Base-by-base conservation (phyloP, 805 yeast species). In the Helenozyma rhizophorensis region DNA sequence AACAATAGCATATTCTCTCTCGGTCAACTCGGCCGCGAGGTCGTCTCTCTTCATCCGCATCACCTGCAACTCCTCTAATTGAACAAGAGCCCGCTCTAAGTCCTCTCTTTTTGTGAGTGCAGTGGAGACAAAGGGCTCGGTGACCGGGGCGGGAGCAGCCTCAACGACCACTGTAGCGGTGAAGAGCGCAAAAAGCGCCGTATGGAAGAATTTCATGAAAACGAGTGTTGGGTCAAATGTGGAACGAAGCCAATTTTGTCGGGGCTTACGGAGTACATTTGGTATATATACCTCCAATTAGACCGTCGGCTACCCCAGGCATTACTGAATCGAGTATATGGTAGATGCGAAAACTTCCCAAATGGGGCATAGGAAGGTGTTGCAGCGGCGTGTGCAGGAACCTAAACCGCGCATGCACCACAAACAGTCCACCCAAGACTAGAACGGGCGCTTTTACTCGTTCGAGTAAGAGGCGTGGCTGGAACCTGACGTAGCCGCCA, bases 1-100 rank as follows among this genome's bases (percentile, higher is more conserved):
- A 21, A 65, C 70, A 36, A 65, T 57, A 25, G 52, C 46, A 39
- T 61, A 61, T 32, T 65, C 70, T 51, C 70, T 52, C 32, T 58
- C 58, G 27, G 48, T 33, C 21, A 65, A 45, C 23, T 51, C 59
- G 11, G 40, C 37, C 13, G 42, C 48, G n/a, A 49, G 21, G 11
- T 39, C 54, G 25, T 56, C 60, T 44, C 70, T 52, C 47, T 61
- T 62, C 9, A 41, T 37, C 24, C 48, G 52, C 42, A 47, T 46
- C 28, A 36, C 31, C 15, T 34, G 27, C 26, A 48, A 38, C 12
- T 41, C 42, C 12, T 53, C 45, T 24, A 61, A 45, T 12, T 50
- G 45, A 6, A 43, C 43, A 15, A 62, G 35, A 19, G 64, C 50
- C 14, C 41, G 50, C 18, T 42, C 46, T 30, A 53, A 38, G 4